These are phyloP conservation scores for Exobasidium cylindrosporum DNA, from an alignment of 1,284 basidiomycete species.

Conservation along the genomic window DNA sequence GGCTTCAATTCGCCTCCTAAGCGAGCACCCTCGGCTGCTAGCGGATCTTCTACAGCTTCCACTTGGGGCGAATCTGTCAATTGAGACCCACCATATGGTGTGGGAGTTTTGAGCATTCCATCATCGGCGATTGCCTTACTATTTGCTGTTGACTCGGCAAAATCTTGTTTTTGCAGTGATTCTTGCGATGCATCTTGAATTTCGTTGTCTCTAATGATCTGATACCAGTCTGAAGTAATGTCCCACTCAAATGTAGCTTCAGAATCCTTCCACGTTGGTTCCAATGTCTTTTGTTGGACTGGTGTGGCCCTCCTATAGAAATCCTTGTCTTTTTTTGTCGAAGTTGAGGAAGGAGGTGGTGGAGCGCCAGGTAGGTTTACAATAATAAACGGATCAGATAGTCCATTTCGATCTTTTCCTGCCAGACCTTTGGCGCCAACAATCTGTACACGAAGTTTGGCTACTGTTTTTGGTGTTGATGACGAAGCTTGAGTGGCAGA, in stretches of 20 bases:
- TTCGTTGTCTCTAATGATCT: not conserved
- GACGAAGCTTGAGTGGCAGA: too few species aligned
- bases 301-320: slow-evolving; percentile 71
- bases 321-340: slow-evolving; percentile 14
- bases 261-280: slow-evolving; percentile 66
- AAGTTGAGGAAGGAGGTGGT: not conserved
- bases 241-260: slow-evolving; percentile 40
- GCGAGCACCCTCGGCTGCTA: not conserved
- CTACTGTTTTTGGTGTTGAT: not conserved
- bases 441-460: slow-evolving; percentile 45
- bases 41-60: not conserved
- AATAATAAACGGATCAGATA: slow-evolving; percentile 51
- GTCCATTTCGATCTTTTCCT: slow-evolving; percentile 60
- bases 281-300: slow-evolving; percentile 73
- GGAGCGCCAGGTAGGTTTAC: slow-evolving; percentile 40
- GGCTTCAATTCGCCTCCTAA: not conserved
- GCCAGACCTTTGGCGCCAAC: slow-evolving; percentile 57
- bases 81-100: not conserved
- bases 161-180: too few species aligned
- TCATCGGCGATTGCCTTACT: not conserved
- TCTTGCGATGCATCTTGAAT: not conserved
- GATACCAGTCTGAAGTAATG: slow-evolving; percentile 37
- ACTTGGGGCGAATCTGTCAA: not conserved
- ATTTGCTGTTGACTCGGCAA: too few species aligned
- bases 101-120: not conserved